A percentile compares a stretch with the other conserved stretches of the same genome.
These are phyloP conservation scores for Alisma plantagoaquatica DNA, from an alignment of 106 monocot species.

Conservation along the genomic window DNA sequence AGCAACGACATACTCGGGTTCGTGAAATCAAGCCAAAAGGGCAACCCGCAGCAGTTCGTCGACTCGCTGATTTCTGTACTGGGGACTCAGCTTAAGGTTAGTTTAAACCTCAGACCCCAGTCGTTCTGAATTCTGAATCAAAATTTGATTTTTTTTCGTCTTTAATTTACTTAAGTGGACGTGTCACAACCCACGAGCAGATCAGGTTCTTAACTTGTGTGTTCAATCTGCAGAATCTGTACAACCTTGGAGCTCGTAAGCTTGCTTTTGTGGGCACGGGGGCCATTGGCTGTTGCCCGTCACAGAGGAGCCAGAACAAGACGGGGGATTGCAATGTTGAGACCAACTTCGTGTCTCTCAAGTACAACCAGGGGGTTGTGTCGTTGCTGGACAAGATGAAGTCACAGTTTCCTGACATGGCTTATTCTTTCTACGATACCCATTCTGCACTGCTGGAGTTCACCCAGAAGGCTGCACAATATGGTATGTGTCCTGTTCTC, in stretches of 20 bases:
- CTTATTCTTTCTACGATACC: conserved; percentile 66
- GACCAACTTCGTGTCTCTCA: conserved; percentile 24
- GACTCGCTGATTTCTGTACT: conserved; percentile 32
- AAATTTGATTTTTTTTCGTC: background rate
- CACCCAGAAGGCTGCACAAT: conserved; percentile 14
- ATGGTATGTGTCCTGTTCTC: conserved; percentile 14
- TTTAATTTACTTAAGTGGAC: background rate
- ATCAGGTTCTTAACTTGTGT: background rate
- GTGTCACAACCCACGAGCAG: background rate
- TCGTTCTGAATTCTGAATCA: background rate
- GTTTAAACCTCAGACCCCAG: too few species aligned
- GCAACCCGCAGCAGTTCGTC: conserved; percentile 30
- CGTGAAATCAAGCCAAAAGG: background rate
- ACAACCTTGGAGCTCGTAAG: conserved; percentile 74
- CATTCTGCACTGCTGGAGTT: conserved; percentile 18
- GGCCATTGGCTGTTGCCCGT: conserved; percentile 65
- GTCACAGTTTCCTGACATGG: conserved; percentile 26
- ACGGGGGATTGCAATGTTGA: conserved; percentile 29
- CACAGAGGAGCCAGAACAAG: conserved; percentile 27
- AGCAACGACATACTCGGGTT: conserved; percentile 70
- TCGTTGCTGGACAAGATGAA: conserved; percentile 38
- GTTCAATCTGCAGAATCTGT: conserved; percentile 35
- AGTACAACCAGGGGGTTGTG: conserved; percentile 21
- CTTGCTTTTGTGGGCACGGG: conserved; percentile 46
- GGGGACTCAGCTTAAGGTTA: conserved; percentile 49